Conservation (phyloP, 2,329 filamentous ascomycete genomes). For the Stachybotrys chlorohalonatus region DNA sequence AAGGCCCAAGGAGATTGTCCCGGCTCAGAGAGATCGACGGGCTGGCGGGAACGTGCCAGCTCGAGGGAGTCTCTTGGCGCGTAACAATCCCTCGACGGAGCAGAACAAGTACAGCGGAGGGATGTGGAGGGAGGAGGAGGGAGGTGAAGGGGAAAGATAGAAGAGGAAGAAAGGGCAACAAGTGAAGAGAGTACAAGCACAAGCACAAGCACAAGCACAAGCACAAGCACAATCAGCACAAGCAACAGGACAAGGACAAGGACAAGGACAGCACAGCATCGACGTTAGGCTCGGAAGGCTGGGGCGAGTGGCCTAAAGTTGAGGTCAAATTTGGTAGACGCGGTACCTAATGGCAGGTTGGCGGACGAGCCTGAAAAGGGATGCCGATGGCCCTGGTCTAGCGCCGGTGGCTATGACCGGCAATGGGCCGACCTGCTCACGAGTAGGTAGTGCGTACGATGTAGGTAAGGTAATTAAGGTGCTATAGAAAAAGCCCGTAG, state of each 20-base stretch:
- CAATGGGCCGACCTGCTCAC: not conserved
- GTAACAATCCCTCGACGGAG: not conserved
- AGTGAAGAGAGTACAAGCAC: slow-evolving; percentile 1
- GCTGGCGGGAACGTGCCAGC: not conserved
- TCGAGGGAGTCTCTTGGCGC: not conserved
- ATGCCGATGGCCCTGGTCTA: not conserved
- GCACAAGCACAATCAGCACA: not conserved
- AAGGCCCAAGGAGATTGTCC: not conserved
- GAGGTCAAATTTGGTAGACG: not conserved
- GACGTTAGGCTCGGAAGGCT: not conserved
- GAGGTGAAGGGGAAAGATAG: slow-evolving; percentile 5
- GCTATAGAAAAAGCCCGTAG: too few relatives aligned
- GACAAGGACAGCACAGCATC: not conserved
- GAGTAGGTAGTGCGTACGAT: not conserved
- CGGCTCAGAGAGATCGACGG: not conserved
- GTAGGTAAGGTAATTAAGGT: too few relatives aligned
- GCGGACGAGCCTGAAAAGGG: not conserved
- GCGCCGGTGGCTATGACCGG: not conserved
- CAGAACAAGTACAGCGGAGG: not conserved
- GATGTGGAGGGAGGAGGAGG: not conserved
- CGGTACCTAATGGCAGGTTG: not conserved
- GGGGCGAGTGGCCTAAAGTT: not conserved
- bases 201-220: slow-evolving; percentile 4
- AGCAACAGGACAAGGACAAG: slow-evolving; percentile 6
- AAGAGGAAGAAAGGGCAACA: slow-evolving; percentile 4